Evolutionary conservation across 345 rosid genomes (phyloP).

Genomic region (Rhodamnia rubescens): DNA sequence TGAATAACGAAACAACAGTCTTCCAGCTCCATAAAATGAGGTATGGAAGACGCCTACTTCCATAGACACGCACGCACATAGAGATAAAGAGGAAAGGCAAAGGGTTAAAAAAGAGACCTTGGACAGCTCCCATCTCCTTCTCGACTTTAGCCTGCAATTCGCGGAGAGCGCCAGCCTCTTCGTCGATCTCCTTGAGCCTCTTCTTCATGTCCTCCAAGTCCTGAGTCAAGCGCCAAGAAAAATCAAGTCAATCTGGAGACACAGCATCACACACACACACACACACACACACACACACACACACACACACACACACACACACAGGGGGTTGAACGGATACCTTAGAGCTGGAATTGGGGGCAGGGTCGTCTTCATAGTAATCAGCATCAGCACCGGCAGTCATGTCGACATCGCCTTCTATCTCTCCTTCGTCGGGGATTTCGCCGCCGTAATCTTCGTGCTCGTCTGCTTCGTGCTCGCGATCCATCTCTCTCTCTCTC

Average conservation of each 20-base stretch:
- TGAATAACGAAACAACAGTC: background rate
- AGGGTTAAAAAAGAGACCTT: slow-evolving; percentile 31
- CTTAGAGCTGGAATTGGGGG: slow-evolving; percentile 56
- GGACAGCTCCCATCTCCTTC: slow-evolving; percentile 96
- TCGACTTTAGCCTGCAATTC: slow-evolving; percentile 99
- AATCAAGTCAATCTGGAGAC: background rate
- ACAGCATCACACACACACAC: background rate
- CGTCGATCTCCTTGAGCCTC: slow-evolving; percentile 90
- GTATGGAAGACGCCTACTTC: background rate
- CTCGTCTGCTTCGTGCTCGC: slow-evolving; percentile 39
- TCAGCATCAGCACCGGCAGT: background rate
- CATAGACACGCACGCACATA: background rate
- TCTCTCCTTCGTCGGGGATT: slow-evolving; percentile 7
- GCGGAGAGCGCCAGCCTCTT: slow-evolving; percentile 96
- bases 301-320: too few species aligned
- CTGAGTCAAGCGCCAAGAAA: slow-evolving; percentile 13
- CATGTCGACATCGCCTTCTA: slow-evolving; percentile 8
- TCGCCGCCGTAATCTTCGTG: slow-evolving; percentile 15
- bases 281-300: too few species aligned
- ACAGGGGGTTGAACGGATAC: slow-evolving; percentile 6
- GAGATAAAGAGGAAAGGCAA: background rate
- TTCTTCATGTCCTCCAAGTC: slow-evolving; percentile 98
- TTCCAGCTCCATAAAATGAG: background rate
- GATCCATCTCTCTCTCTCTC: background rate
- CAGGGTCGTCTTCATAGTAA: slow-evolving; percentile 29